Evolutionary conservation across 345 rosid genomes (phyloP).

Genomic region (Arabidopsis arenosa): DNA sequence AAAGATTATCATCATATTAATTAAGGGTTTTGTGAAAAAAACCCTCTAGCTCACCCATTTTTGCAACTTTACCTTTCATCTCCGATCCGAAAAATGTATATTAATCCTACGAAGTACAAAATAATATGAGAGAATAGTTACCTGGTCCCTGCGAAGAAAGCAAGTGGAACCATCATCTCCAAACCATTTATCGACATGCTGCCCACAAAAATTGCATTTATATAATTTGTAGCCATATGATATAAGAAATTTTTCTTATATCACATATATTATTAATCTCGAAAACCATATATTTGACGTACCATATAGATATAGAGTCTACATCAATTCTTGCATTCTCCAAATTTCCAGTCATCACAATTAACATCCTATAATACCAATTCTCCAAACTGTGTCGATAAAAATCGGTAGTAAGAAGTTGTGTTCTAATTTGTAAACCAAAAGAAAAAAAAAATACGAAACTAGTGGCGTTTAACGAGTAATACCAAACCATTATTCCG

Average conservation of each 20-base stretch:
- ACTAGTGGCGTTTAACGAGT: background rate
- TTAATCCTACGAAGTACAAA: no score
- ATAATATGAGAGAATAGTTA: background rate
- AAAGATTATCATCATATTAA: background rate
- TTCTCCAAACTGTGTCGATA: slow-evolving; percentile 53
- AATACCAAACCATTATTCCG: slow-evolving; percentile 83
- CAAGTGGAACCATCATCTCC: slow-evolving; percentile 88
- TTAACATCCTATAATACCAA: slow-evolving; percentile 57
- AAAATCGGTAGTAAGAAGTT: background rate
- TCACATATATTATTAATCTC: background rate
- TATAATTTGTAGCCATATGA: no score
- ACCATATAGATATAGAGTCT: slow-evolving; percentile 50
- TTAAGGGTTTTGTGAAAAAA: no score
- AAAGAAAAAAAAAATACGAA: background rate
- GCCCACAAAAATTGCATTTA: slow-evolving; percentile 15
- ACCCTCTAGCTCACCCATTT: no score
- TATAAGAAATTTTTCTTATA: background rate
- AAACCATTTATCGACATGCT: slow-evolving; percentile 82
- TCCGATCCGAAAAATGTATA: no score
- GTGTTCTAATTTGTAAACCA: background rate
- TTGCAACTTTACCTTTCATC: no score
- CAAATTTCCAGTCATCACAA: slow-evolving; percentile 83
- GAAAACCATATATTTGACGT: slow-evolving; percentile 46
- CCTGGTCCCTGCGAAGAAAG: slow-evolving; percentile 83
- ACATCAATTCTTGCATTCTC: slow-evolving; percentile 72